Conservation (phyloP, 2,329 filamentous ascomycete genomes). For the Gaeumannomyces sp. region DNA sequence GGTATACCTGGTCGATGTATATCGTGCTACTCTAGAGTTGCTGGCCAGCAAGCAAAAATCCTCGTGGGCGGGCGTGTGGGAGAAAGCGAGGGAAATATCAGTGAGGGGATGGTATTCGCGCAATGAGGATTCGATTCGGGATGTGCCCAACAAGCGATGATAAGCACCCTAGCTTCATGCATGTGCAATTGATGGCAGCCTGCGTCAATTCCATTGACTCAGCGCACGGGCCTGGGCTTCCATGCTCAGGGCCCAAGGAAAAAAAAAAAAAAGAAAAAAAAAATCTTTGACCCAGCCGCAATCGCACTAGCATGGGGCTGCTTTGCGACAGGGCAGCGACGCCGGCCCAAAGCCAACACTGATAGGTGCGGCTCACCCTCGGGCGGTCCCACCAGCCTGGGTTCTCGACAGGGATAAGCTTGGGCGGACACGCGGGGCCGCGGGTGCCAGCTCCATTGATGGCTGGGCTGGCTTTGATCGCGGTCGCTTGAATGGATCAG, state of each 20-base stretch:
- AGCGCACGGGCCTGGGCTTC: not conserved
- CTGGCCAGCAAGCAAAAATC: not conserved
- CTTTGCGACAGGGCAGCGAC: not conserved
- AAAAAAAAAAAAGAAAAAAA: not conserved
- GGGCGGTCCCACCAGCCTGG: not conserved
- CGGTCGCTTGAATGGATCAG: not conserved
- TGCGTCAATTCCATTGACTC: not conserved
- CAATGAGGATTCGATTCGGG: not conserved
- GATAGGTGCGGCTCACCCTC: not conserved
- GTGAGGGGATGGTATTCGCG: not conserved
- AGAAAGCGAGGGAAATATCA: not conserved
- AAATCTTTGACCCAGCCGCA: not conserved
- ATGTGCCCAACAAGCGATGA: not conserved
- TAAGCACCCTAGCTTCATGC: not conserved
- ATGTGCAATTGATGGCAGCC: not conserved
- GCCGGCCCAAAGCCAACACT: not conserved
- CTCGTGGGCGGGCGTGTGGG: not conserved
- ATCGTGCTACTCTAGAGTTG: not conserved
- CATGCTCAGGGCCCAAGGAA: not conserved
- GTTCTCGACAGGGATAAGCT: not conserved
- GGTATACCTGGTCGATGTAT: not conserved
- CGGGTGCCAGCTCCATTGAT: not conserved
- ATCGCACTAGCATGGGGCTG: not conserved
- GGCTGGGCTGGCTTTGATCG: no score
- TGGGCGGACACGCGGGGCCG: not conserved